phyloP scores from a whole-genome alignment of 768 basidiomycete genomes.

The Leccinellum luteum region DNA sequence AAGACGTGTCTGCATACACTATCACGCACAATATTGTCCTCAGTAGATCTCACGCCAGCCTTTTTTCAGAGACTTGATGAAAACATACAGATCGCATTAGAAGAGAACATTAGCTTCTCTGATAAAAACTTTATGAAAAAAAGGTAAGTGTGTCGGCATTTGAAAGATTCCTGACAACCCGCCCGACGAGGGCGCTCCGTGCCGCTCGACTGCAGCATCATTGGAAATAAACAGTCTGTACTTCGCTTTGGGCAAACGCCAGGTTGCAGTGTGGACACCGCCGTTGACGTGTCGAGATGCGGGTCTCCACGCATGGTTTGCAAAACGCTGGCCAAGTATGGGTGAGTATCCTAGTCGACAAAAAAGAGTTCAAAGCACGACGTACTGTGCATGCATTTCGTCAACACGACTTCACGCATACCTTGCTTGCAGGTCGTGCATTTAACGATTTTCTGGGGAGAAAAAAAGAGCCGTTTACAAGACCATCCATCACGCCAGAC shows the following conservation, averaged over 20 bases:
- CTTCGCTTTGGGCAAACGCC: constrained; percentile 80
- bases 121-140: background rate
- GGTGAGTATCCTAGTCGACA: background rate
- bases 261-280: constrained; percentile 91
- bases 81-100: background rate
- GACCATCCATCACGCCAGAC: background rate
- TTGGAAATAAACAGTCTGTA: constrained; percentile 65
- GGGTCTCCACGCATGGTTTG: constrained; percentile 79
- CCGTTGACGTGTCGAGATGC: constrained; percentile 84
- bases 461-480: background rate
- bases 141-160: background rate
- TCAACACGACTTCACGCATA: constrained; percentile 77
- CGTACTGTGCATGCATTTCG: constrained; percentile 91
- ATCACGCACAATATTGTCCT: too few relatives aligned
- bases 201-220: constrained; percentile 17
- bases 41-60: too few relatives aligned
- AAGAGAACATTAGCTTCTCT: background rate
- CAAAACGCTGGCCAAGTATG: constrained; percentile 64
- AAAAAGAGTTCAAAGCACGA: constrained; percentile 12
- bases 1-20: too few relatives aligned
- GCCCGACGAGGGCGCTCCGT: background rate
- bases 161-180: background rate
- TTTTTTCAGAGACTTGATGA: background rate
- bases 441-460: constrained; percentile 66
- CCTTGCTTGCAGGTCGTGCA: constrained; percentile 84